Evolutionary conservation across 2,329 filamentous ascomycete genomes (phyloP), one percentile per base, ranked within the genome.

Genomic region (Cercospora janseana): DNA sequence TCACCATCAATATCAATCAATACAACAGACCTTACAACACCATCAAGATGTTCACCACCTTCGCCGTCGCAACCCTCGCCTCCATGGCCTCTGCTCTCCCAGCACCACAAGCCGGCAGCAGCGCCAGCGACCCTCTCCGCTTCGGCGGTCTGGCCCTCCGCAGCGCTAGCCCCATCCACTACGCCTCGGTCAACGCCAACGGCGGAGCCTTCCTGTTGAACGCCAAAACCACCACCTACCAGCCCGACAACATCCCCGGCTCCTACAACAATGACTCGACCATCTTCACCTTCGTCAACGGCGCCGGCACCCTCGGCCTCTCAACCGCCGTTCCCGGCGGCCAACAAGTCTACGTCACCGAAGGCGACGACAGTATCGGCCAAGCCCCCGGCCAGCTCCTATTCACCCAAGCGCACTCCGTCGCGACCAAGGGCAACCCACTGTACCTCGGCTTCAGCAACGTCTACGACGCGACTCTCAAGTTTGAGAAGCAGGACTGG

Each of bases 301-400:
- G 62, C 44, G 4, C 20, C 42, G 31, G 50, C 31, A 51, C 44
- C 23, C 45, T 60, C 52, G 24, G 15, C 24, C 56, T 66, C 37
- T 51, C 51, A 34, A 55, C 56, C 35, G 34, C 48, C 21, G 63
- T 66, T 7, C 64, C 65, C 5, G 64, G 63, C 32, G 63, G 63
- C 28, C 64, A 66, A 49, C 57, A 57, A 35, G 56, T 62, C 49
- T 67, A 66, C 59, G 55, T 68, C 37, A 60, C 63, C 15, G 12
- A 45, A 26, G 45, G 50, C 6, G 38, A 52, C 13, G 45, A 45
- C 9, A 21, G 26, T 16, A 46, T 52, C 20, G 46, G 51, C 7
- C 54, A 52, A 18, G 20, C 43, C n/a, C 42, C 42, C 28, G 65
- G 64, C 21, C 51, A 57, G n/a, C 35, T 67, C 16, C 56, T 54